Conservation (phyloP, 805 yeast genomes). For the Suhomyces sp. region DNA sequence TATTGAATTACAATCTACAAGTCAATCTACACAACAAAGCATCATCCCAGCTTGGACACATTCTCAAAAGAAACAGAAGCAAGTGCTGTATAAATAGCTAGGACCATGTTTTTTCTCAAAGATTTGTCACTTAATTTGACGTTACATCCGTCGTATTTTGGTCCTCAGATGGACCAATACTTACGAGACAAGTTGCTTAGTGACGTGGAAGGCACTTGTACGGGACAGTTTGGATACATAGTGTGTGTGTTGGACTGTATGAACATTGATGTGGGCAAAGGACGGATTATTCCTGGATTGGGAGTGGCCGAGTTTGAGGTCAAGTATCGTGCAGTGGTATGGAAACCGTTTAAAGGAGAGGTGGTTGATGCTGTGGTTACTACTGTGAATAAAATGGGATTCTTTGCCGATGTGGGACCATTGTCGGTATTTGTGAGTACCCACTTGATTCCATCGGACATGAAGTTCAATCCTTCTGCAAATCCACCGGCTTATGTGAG, state of each 20-base stretch:
- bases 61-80: too few relatives aligned
- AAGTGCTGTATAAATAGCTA: too few relatives aligned
- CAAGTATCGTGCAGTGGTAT: constrained; percentile 92
- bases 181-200: constrained; percentile 84
- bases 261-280: constrained; percentile 93
- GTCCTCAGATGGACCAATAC: constrained; percentile 96
- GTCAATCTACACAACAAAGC: too few relatives aligned
- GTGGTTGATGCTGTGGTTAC: constrained; percentile 97
- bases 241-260: constrained; percentile 93
- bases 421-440: constrained; percentile 91
- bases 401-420: constrained; percentile 98
- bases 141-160: constrained; percentile 95
- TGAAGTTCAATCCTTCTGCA: constrained; percentile 90
- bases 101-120: constrained; percentile 54
- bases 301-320: constrained; percentile 98
- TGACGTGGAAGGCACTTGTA: constrained; percentile 98
- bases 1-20: too few relatives aligned
- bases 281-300: constrained; percentile 82
- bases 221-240: constrained; percentile 97
- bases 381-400: constrained; percentile 91
- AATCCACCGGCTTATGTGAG: constrained; percentile 98
- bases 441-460: constrained; percentile 90
- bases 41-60: too few relatives aligned
- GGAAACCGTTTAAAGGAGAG: constrained; percentile 98
- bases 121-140: constrained; percentile 90